Base-by-base conservation (phyloP, 2,329 filamentous ascomycete species). In the Diaporthe citriasiana region DNA sequence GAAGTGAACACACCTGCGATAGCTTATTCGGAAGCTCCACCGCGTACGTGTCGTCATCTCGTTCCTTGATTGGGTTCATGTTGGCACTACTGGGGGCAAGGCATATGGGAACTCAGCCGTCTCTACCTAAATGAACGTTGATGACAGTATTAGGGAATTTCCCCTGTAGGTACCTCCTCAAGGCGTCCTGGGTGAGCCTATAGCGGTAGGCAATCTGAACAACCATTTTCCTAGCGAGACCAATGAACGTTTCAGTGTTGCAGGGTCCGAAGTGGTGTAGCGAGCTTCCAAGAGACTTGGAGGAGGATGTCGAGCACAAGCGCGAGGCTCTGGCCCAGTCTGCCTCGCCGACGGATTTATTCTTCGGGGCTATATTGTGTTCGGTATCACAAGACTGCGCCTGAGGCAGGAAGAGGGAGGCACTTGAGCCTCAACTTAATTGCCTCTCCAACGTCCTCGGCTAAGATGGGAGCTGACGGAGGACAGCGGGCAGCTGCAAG, bases 1-100 rank as follows among this genome's bases (percentile, higher is more conserved):
- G 12, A 50, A 35, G 38, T 27, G 19, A 38, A 38, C 63, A 53
- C 27, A 56, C 66, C 66, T 45, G 35, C 45, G 66, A 70, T 38
- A 70, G 19, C 25, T 4, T 17, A 7, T 15, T 47, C 1, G 51
- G 51, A n/a, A 70, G 66, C 38, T 70, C 35, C 30, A 70, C 66
- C 51, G 66, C 35, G 66, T 70, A 70, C 3, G 66, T 70, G 42
- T 57, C 66, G 66, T 70, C 51, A 10, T 69, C 65, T 53, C 19
- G 33, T 55, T 69, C 65, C 65, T 69, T 42, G n/a, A 69, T 51
- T 27, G n/a, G 4, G 33, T 40, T 15, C 10, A 12, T 60, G 57
- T 60, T 60, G 38, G 57, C 38, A 42, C n/a, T 50, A 25, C 27
- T 65, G 42, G 42, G 12, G 4, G 40, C 50, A 70, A 57, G 68